Evolutionary conservation across 2,329 filamentous ascomycete genomes (phyloP).

Genomic region (Blumeria hordei): DNA sequence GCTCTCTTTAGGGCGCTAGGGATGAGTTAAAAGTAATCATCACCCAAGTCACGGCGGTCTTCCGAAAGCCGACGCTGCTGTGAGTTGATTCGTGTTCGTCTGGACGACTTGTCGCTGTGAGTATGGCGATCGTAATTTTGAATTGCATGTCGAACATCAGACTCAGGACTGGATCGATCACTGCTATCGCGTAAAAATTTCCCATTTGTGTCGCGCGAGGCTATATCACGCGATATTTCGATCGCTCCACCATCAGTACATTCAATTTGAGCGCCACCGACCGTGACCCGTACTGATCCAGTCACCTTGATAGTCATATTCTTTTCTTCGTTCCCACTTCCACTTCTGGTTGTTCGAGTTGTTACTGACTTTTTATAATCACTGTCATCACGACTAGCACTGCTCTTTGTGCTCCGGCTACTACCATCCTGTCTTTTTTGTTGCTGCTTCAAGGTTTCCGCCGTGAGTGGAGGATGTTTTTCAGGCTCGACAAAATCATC

Average conservation of each 20-base stretch:
- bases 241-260: slow-evolving; percentile 35
- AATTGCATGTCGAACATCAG: slow-evolving; percentile 4
- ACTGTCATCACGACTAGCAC: slow-evolving; percentile 37
- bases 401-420: slow-evolving; percentile 30
- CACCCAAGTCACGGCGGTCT: neutral
- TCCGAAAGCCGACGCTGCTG: neutral
- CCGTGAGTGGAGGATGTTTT: slow-evolving; percentile 25
- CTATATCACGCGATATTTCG: slow-evolving; percentile 22
- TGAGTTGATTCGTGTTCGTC: slow-evolving; percentile 8
- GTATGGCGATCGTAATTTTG: slow-evolving; percentile 9
- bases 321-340: slow-evolving; percentile 27
- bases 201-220: slow-evolving; percentile 16
- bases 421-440: slow-evolving; percentile 23
- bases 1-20: too few species aligned
- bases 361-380: slow-evolving; percentile 36
- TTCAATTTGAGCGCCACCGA: slow-evolving; percentile 32
- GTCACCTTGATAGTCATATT: slow-evolving; percentile 37
- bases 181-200: slow-evolving; percentile 12
- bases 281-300: slow-evolving; percentile 28
- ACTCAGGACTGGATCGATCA: slow-evolving; percentile 23
- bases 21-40: neutral
- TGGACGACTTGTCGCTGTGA: slow-evolving; percentile 7
- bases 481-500: slow-evolving; percentile 21
- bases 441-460: slow-evolving; percentile 23
- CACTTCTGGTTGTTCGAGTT: slow-evolving; percentile 27